Evolutionary conservation across 768 basidiomycete genomes (phyloP), one percentile per base, ranked within the genome.

Genomic region (Rhizopogon salebrosus): DNA sequence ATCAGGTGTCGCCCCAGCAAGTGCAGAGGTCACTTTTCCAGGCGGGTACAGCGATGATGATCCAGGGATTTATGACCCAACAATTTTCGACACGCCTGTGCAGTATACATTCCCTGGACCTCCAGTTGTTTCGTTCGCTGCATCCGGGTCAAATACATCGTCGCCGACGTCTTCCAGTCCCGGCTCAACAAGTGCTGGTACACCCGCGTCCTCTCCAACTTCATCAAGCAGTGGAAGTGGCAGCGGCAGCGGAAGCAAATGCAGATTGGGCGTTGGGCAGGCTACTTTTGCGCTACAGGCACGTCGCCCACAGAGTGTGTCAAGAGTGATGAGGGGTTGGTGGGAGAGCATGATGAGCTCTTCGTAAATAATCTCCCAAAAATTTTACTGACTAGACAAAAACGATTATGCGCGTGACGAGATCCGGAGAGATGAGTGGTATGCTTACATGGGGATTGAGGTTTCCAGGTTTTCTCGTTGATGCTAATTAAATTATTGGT

Each of bases 1-100:
- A 41, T 75, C 74, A 1, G 83, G 79, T 13, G 64, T 55, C 1
- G 83, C 85, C 3, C 60, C 64, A 0, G 22, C 66, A 4, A 67
- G 61, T 54, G 79, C 84, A 45, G 80, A 82, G 31, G 87, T 87
- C 37, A 73, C 69, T 34, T 74, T 91, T 54, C 89, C 89, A 1
- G 89, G 89, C 22, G 88, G 79, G 16, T 92, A 92, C 70, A 76
- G 64, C 23, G 83, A 86, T 63, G 73, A 60, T 34, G 87, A 90
- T 58, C 81, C 87, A 3, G 89, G 89, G 41, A 85, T 91, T 64
- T 79, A 80, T 53, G 80, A 75, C 55, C 74, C 76, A n/a, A 63
- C 69, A 35, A 14, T 73, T 13, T 70, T 72, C 38, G 53, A 66
- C 31, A 66, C 62, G 4, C 70, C 72, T 3, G 40, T 54, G 6